Evolutionary conservation across 768 basidiomycete species (phyloP), one percentile per base, ranked within the genome.

Genomic region (Phylloporus arenicola): DNA sequence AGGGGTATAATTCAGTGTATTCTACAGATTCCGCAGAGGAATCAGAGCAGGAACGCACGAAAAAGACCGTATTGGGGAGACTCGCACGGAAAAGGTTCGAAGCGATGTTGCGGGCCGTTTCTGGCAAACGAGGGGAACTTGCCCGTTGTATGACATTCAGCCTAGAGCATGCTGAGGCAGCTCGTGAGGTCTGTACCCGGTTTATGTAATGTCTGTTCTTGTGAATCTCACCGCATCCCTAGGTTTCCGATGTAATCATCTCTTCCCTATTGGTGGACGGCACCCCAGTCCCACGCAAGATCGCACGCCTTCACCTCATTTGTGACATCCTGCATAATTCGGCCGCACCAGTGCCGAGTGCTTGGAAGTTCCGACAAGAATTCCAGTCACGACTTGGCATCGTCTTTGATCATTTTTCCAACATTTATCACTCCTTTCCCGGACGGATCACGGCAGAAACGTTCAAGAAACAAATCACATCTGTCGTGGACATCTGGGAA

Each of bases 261-360:
- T 76, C 87, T 14, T 97, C 96, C 6, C 72, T 98, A 9, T 75
- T 89, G 22, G 84, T 98, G 17, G 91, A 92, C 56, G 75, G 82
- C n/a, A 99, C 96, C 1, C 84, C 96, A 1, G 92, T 98, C n/a
- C 96, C 96, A 48, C 84, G 94, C 59, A 99, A 99, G 68, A 82
- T 98, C 48, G 91, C 96, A 22, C 85, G 96, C 22, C 78, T 99
- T 24, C 86, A 97, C 71, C 78, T 99, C 51, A 91, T 98, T 47
- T 97, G 94, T 64, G 96, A 99, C 64, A 97, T 99, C 56, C 76
- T 99, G 39, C 94, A 97, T 69, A 99, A 99, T 67, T 96, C 94
- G 19, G 91, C 92, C 30, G 92, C 91, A 3, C 75, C 93, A 3
- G 80, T 97, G 13, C 92, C 93, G 0, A 94, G 92, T 67, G 95